Conservation (phyloP, 805 yeast genomes). For the Saccharomycopsis sp. region DNA sequence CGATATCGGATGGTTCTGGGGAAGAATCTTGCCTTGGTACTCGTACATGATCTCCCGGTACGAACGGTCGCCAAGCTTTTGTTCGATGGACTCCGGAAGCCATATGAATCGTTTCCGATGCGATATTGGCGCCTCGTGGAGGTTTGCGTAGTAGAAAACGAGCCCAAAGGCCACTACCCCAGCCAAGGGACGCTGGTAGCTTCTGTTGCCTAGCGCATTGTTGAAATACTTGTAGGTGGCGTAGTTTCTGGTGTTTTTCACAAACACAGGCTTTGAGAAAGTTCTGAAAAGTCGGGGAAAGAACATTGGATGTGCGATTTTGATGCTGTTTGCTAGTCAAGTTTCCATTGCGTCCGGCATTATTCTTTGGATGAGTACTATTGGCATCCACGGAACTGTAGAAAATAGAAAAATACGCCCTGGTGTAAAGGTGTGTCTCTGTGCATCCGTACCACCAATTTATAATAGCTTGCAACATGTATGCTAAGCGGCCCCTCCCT, state of each 20-base stretch:
- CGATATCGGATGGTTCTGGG: constrained; percentile 56
- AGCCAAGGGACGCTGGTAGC: neutral
- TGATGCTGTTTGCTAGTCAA: too few relatives aligned
- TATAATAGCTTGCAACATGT: too few relatives aligned
- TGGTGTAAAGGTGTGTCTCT: too few relatives aligned
- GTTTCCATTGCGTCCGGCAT: neutral
- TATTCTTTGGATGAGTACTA: neutral
- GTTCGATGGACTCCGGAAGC: constrained; percentile 61
- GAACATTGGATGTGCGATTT: too few relatives aligned
- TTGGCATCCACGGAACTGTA: too few relatives aligned
- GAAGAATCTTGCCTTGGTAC: constrained; percentile 47
- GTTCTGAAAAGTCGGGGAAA: neutral
- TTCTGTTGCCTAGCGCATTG: constrained; percentile 17
- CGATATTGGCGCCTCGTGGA: constrained; percentile 79
- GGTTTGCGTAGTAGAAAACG: constrained; percentile 25
- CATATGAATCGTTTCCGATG: constrained; percentile 65
- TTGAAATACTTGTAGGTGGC: constrained; percentile 36
- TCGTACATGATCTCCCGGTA: constrained; percentile 56
- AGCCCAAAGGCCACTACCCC: constrained; percentile 4
- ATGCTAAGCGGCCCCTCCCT: too few relatives aligned
- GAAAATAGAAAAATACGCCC: too few relatives aligned
- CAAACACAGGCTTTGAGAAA: neutral
- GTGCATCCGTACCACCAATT: too few relatives aligned
- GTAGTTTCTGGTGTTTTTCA: constrained; percentile 21
- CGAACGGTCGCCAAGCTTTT: constrained; percentile 52